Evolutionary conservation across 2,329 filamentous ascomycete genomes (phyloP), one percentile per base, ranked within the genome.

Genomic region (Trichoderma sp.): DNA sequence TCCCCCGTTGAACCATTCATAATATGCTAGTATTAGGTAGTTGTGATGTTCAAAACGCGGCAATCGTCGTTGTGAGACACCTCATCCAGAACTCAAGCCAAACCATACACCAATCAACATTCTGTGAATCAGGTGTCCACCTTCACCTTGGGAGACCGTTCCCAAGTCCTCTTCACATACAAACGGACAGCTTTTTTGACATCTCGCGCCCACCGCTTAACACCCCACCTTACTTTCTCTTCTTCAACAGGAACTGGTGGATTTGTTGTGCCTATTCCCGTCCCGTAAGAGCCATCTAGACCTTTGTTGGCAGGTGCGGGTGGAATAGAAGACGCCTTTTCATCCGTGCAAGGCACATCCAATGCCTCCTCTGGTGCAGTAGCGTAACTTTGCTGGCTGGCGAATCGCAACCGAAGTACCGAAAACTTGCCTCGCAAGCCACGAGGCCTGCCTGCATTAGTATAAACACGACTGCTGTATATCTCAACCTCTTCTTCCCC

Each of bases 141-240:
- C 65, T 78, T 77, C 24, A 75, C 77, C 63, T 79, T 78, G 29
- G 79, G 78, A n/a, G 80, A 78, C 75, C 84, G 80, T 76, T 82
- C 80, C 71, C 83, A 78, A 35, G 80, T 82, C 56, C 78, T 81
- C 72, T 79, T 82, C 67, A 85, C 77, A 68, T 81, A 84, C 29
- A 78, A 80, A 21, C 81, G 82, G 38, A 85, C 80, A 38, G 79
- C 81, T 53, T 79, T 79, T 64, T 80, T 84, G 29, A 82, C 83
- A 63, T 81, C 80, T 67, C 76, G 79, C 27, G 82, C 83, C 84
- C 84, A 85, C 50, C 79, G 80, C 74, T 79, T 82, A 38, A 85
- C 78, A 35, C 81, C 78, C 6, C 78, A 78, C 14, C 76, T 79
- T 67, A 77, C 77, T 71, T 78, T 80, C 60, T 77, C 79, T 31